Evolutionary conservation across 441 rosid genomes (phyloP), one percentile per base, ranked within the genome.

Genomic region (Dalechampia spathulata): DNA sequence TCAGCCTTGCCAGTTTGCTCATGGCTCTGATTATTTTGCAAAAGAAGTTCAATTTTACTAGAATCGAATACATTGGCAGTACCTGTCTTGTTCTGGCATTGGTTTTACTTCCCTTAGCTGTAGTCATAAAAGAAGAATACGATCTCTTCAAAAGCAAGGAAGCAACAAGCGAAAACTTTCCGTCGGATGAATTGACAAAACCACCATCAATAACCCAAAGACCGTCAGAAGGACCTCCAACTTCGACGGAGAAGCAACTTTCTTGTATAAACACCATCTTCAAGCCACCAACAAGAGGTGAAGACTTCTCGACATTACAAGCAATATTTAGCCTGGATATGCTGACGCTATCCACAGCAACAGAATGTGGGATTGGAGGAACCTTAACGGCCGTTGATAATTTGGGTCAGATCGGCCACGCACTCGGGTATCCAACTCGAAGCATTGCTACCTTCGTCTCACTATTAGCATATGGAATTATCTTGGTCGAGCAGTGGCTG

Each of bases 271-370:
- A 63, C 1, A 61, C 51, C 64, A 53, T 67, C 21, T 75, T 75
- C 54, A 64, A 21, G 58, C 77, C 79, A 20, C 86, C 83, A 11
- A 49, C 54, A 15, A 62, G 78, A 48, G 76, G 81, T 11, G 77
- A 75, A 56, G 76, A 78, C 70, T 72, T 73, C 70, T 69, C 75
- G 7, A 78, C 70, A 14, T 25, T 65, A 30, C 83, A 81, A 70
- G 79, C 83, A 0, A 58, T 81, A 7, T 78, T 81, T 68, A 78
- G 79, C 61, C 13, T 69, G 1, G 75, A 81, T 75, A 75, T 78
- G 83, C n/a, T 73, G 20, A 69, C 78, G 4, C 66, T 78, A 16
- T 78, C 76, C 45, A 14, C 70, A 1, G 72, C 80, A 9, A 70
- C 73, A 3, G 68, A 71, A 6, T 78, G 75, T 4, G 82, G 86